Evolutionary conservation across 2,329 filamentous ascomycete genomes (phyloP), one percentile per base, ranked within the genome.

Genomic region (Colletotrichum camelliae): DNA sequence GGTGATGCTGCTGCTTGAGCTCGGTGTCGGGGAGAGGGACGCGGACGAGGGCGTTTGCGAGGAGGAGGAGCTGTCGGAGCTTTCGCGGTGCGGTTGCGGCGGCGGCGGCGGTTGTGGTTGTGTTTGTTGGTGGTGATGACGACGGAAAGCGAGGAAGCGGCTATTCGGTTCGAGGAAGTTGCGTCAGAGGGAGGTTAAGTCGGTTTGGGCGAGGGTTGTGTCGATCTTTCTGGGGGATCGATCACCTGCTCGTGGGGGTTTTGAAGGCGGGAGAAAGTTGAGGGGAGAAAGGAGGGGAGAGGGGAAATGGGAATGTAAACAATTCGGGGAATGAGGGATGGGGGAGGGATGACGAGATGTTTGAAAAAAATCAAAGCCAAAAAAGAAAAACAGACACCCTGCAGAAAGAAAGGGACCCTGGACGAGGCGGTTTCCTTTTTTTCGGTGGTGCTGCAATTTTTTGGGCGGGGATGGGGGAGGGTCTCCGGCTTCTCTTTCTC

Each of bases 61-160:
- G 16, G 58, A 58, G 18, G 70, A 64, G 37, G 70, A 64, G 33
- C 64, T 57, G 7, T n/a, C 58, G 39, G 73, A 74, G 43, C 29
- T 58, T 65, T 21, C 18, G 35, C 67, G 35, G n/a, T 48, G 67
- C 48, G 29, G 70, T 33, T 39, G 48, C 35, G 70, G 64, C 55
- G 27, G 31, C n/a, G 27, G 9, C 43, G 60, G 52, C n/a, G 39
- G 0, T 68, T 60, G 52, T 48, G 39, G 0, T 60, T 60, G 52
- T 18, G 6, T 1, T 16, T 71, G 60, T 12, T 72, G 70, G n/a
- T 52, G 70, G 37, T 68, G 58, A 60, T 65, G 74, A 27, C 65
- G 58, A 70, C 70, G 70, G 48, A 74, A 76, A n/a, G 70, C 16
- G 29, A 76, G 64, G 29, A 76, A 73, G 37, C 74, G 74, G 58